Evolutionary conservation across 2,329 filamentous ascomycete genomes (phyloP), one percentile per base, ranked within the genome.

Genomic region (Diaporthe vaccinii): DNA sequence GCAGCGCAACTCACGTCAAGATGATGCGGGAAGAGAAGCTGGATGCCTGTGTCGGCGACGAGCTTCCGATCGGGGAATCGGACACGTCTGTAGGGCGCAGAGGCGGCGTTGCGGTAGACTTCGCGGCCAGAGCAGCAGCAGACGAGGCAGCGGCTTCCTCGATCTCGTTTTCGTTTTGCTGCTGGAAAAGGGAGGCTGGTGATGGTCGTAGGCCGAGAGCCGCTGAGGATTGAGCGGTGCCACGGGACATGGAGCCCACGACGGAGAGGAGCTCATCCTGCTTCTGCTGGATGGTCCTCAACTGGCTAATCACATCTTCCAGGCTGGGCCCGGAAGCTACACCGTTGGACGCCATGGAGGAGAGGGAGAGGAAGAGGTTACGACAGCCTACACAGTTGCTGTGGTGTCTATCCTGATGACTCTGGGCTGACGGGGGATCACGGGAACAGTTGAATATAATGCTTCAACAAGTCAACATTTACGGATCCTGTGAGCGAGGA

Each of bases 41-140:
- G 31, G 76, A 72, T 28, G 55, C n/a, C 65, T 58, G 51, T 3
- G 58, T 53, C 10, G 76, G 71, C 46, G 76, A 74, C 10, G 67
- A 31, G 22, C 67, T 36, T 9, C 76, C 72, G 17, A 28, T 25
- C 3, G 76, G 72, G 12, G 76, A 67, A 3, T 10, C 73, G 44
- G 57, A 77, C 46, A 55, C 59, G 39, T 78, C 81, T 51, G 78
- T 78, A 28, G 76, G 77, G 28, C 79, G 76, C 49, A 76, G 76
- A 31, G 80, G 78, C 9, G 79, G 78, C n/a, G 79, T 71, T 49
- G 76, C 77, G 3, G 78, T 79, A 44, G 76, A 68, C 22, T 80
- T 77, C 55, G 79, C 74, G 49, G 79, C 79, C 25, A 77, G 71
- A 28, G 77, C 57, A 57, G 77, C 62, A 36, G 75, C 58, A 49